These are phyloP conservation scores for Aphanomyces cochlioides DNA, from an alignment of 352 stramenopile species.

Conservation along the genomic window DNA sequence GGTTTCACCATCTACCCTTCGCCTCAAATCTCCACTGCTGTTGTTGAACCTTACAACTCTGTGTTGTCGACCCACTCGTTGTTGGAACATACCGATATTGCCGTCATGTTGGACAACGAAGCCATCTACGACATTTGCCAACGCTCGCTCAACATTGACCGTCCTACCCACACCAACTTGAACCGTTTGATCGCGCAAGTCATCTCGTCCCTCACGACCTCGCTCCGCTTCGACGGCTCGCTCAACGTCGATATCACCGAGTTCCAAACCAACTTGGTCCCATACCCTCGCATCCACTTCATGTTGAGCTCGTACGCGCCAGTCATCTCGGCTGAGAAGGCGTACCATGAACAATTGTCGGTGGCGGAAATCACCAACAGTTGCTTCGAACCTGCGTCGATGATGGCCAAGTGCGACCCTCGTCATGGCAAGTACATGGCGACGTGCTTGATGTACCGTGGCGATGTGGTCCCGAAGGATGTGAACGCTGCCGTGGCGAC, in stretches of 20 bases:
- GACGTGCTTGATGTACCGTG: constrained; percentile 92
- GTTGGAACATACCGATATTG: constrained; percentile 96
- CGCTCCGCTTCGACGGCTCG: constrained; percentile 90
- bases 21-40: constrained; percentile 94
- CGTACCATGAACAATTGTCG: constrained; percentile 89
- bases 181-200: constrained; percentile 92
- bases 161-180: constrained; percentile 93
- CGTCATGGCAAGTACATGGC: constrained; percentile 95
- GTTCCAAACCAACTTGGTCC: constrained; percentile 95
- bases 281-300: constrained; percentile 94
- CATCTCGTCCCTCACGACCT: constrained; percentile 90
- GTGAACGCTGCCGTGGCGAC: constrained; percentile 91
- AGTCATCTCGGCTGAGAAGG: constrained; percentile 90
- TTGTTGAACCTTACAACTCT: constrained; percentile 99
- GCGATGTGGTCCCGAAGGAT: constrained; percentile 82
- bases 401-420: constrained; percentile 96
- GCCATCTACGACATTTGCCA: constrained; percentile 94
- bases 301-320: constrained; percentile 93
- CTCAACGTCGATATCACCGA: constrained; percentile 94
- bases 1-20: constrained; percentile 97
- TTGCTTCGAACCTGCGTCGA: constrained; percentile 88
- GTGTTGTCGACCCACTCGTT: constrained; percentile 95
- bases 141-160: constrained; percentile 89
- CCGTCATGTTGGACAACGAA: constrained; percentile 95
- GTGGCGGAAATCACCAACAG: constrained; percentile 93